Evolutionary conservation across 2,329 filamentous ascomycete genomes (phyloP).

Genomic region (Ophiostoma piceae): DNA sequence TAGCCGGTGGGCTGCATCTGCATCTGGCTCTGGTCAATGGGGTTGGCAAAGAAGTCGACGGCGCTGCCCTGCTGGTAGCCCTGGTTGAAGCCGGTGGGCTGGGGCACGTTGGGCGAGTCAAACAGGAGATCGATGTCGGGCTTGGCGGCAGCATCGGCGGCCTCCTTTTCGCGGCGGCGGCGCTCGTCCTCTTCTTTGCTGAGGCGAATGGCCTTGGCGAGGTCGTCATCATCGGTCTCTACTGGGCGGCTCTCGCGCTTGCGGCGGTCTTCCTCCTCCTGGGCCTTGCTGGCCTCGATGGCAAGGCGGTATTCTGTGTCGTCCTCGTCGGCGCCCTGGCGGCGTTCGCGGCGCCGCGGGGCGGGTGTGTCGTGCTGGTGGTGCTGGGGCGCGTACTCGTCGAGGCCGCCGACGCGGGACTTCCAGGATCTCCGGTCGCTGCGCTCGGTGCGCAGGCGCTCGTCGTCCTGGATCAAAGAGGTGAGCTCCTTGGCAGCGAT

Average conservation of each 20-base stretch:
- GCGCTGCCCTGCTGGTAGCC: conserved; percentile 95
- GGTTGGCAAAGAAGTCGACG: conserved; percentile 96
- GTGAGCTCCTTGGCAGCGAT: conserved; percentile 95
- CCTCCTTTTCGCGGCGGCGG: conserved; percentile 68
- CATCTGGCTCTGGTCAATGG: conserved; percentile 71
- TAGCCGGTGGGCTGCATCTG: conserved; percentile 78
- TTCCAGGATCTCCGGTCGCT: conserved; percentile 94
- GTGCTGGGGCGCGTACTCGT: conserved; percentile 60
- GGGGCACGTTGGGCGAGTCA: conserved; percentile 52
- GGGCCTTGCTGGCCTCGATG: conserved; percentile 88
- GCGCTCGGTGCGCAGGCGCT: conserved; percentile 81
- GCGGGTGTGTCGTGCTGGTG: conserved; percentile 37
- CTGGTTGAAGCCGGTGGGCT: conserved; percentile 87
- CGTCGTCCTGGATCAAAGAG: conserved; percentile 85
- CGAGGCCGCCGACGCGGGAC: conserved; percentile 86
- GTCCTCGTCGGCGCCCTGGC: conserved; percentile 64
- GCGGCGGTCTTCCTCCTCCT: conserved; percentile 82
- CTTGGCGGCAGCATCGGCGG: conserved; percentile 29
- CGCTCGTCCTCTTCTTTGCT: conserved; percentile 93
- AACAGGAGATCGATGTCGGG: conserved; percentile 63
- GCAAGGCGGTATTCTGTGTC: conserved; percentile 87
- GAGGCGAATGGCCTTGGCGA: conserved; percentile 89
- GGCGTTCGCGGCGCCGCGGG: conserved; percentile 40
- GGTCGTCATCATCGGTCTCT: conserved; percentile 71
- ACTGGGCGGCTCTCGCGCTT: conserved; percentile 60